Percentiles rank a stretch among this genome's conserved stretches.
These are phyloP conservation scores for Zygoascus ofunaensis DNA, from an alignment of 805 yeast genomes.

Conservation along the genomic window DNA sequence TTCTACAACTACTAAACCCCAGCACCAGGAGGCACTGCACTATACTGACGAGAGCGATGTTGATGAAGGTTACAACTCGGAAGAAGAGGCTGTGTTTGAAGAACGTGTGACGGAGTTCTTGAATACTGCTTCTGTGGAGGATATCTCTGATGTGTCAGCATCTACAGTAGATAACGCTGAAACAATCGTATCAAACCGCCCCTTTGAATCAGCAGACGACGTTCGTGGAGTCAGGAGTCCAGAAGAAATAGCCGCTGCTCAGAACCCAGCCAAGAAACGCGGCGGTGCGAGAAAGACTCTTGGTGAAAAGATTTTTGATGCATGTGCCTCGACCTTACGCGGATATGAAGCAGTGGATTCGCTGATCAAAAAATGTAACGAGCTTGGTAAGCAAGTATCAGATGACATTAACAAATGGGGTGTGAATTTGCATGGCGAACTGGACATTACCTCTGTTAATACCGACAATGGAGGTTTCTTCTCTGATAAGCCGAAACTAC, in stretches of 20 bases:
- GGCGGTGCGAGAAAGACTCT: conserved; percentile 44
- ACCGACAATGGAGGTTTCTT: conserved; percentile 35
- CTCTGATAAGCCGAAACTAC: conserved; percentile 58
- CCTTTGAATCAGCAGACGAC: conserved; percentile 50
- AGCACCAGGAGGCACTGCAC: conserved; percentile 1
- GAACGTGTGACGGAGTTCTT: conserved; percentile 63
- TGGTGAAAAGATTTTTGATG: conserved; percentile 69
- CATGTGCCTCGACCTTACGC: conserved; percentile 56
- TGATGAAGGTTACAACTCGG: conserved; percentile 41
- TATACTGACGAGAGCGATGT: conserved; percentile 28
- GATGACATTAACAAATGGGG: conserved; percentile 81
- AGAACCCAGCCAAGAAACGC: conserved; percentile 22
- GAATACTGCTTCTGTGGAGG: conserved; percentile 66
- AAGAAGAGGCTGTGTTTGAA: conserved; percentile 43
- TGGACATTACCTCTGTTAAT: conserved; percentile 50
- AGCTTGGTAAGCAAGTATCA: conserved; percentile 62
- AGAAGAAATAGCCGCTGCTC: conserved; percentile 37
- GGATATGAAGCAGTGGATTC: conserved; percentile 95
- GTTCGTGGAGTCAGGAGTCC: conserved; percentile 39
- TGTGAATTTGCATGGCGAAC: conserved; percentile 62
- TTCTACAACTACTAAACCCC: neutral
- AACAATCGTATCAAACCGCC: conserved; percentile 55
- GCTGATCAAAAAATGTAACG: conserved; percentile 73
- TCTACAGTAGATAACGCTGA: conserved; percentile 61
- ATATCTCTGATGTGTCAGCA: conserved; percentile 71